Conservation (phyloP, 1,284 basidiomycete genomes). For the Pseudozyma sp. region DNA sequence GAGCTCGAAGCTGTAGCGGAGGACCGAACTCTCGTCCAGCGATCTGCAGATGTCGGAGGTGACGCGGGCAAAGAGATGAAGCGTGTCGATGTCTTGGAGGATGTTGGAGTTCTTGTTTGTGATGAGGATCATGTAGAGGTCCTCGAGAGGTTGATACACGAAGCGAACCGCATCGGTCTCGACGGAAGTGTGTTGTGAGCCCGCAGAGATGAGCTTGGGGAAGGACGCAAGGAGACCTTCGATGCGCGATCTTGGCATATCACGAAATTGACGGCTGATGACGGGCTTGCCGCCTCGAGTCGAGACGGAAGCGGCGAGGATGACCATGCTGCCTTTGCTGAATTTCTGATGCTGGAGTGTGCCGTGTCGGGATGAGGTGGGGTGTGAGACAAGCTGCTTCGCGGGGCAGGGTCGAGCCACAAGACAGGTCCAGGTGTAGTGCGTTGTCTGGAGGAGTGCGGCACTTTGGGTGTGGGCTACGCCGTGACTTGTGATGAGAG, state of each 20-base stretch:
- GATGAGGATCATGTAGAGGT: slow-evolving; percentile 96
- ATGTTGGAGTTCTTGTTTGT: slow-evolving; percentile 99
- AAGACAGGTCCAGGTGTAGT: too few species aligned
- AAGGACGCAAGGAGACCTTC: slow-evolving; percentile 96
- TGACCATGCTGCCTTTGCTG: slow-evolving; percentile 74
- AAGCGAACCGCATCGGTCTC: slow-evolving; percentile 75
- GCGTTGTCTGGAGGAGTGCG: too few species aligned
- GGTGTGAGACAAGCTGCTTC: too few species aligned
- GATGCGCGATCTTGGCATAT: slow-evolving; percentile 90
- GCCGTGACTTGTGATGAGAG: too few species aligned
- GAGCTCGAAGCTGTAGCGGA: slow-evolving; percentile 92
- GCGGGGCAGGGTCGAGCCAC: too few species aligned
- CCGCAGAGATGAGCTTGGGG: slow-evolving; percentile 95
- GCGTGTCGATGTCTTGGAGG: slow-evolving; percentile 95
- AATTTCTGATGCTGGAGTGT: background rate
- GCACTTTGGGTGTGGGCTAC: too few species aligned
- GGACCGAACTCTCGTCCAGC: slow-evolving; percentile 88
- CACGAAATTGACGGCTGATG: slow-evolving; percentile 94
- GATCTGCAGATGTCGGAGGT: slow-evolving; percentile 84
- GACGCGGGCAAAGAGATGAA: slow-evolving; percentile 91
- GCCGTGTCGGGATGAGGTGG: background rate
- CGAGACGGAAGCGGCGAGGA: slow-evolving; percentile 91
- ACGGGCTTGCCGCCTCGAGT: slow-evolving; percentile 94
- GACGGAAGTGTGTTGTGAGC: slow-evolving; percentile 93
- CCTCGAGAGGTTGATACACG: slow-evolving; percentile 97